These are phyloP conservation scores for Tothia fuscella DNA, from an alignment of 2,329 filamentous ascomycete genomes.

Conservation along the genomic window DNA sequence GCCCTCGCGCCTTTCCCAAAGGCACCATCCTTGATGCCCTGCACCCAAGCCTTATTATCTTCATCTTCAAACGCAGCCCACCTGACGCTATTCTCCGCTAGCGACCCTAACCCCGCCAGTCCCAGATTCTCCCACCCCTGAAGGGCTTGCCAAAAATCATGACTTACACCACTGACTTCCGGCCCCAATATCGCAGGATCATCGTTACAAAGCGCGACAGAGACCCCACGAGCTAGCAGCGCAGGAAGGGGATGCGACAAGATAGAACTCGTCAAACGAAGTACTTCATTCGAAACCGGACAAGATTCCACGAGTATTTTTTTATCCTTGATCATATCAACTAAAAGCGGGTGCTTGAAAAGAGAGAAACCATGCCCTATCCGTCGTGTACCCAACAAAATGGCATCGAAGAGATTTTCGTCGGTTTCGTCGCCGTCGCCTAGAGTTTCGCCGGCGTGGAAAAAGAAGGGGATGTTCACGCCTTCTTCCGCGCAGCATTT, in stretches of 20 bases:
- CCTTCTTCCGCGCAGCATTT: constrained; percentile 68
- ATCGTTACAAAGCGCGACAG: constrained; percentile 79
- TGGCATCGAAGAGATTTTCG: constrained; percentile 77
- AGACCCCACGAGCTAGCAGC: constrained; percentile 70
- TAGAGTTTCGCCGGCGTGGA: constrained; percentile 83
- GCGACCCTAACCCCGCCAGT: constrained; percentile 68
- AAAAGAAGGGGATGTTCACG: constrained; percentile 84
- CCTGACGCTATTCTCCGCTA: constrained; percentile 85
- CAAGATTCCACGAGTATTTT: constrained; percentile 82
- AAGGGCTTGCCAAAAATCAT: constrained; percentile 89
- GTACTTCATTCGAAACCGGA: constrained; percentile 80
- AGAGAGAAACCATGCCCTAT: constrained; percentile 85
- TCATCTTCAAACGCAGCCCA: constrained; percentile 87
- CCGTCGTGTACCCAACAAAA: constrained; percentile 73
- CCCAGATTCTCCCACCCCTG: constrained; percentile 90
- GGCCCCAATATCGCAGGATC: constrained; percentile 83
- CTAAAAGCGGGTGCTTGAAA: constrained; percentile 80
- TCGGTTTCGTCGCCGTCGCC: constrained; percentile 68
- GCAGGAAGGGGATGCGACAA: constrained; percentile 71
- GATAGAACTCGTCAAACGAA: constrained; percentile 66
- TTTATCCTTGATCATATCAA: constrained; percentile 81
- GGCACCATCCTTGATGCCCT: constrained; percentile 61
- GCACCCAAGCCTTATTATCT: constrained; percentile 54
- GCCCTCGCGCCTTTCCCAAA: constrained; percentile 61
- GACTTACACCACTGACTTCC: constrained; percentile 67